Percentiles rank a stretch among this genome's conserved stretches.
Evolutionary conservation across 2,329 filamentous ascomycete genomes (phyloP).

Genomic region (Cucurbitaria berberidis): DNA sequence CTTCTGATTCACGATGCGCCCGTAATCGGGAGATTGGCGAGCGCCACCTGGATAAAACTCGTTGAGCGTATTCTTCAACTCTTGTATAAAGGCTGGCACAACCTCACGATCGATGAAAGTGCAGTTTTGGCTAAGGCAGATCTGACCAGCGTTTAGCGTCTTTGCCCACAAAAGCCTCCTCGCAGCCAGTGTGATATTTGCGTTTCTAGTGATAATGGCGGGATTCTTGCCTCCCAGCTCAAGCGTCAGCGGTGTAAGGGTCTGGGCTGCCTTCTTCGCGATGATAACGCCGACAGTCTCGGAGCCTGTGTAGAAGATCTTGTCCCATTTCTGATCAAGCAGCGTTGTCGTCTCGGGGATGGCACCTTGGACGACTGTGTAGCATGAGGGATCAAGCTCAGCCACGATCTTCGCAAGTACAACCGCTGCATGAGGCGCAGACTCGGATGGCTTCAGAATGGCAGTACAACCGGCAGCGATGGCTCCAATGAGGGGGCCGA

Average conservation of each 20-base stretch:
- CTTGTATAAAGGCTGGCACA: constrained; percentile 72
- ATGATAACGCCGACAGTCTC: constrained; percentile 70
- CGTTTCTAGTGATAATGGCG: constrained; percentile 85
- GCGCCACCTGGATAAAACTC: constrained; percentile 86
- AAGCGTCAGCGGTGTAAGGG: constrained; percentile 78
- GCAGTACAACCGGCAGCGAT: constrained; percentile 92
- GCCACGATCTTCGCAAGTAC: constrained; percentile 80
- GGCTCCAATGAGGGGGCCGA: constrained; percentile 83
- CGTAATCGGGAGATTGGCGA: constrained; percentile 77
- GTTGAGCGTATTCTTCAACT: constrained; percentile 72
- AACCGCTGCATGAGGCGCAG: constrained; percentile 75
- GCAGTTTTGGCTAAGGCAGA: constrained; percentile 94
- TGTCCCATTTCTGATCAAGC: constrained; percentile 91
- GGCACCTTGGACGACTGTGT: constrained; percentile 78
- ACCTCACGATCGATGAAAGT: constrained; percentile 80
- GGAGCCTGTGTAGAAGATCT: constrained; percentile 95
- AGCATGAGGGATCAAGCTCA: constrained; percentile 78
- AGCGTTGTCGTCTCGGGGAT: constrained; percentile 81
- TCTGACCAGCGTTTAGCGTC: constrained; percentile 82
- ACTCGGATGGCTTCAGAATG: constrained; percentile 89
- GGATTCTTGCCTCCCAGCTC: constrained; percentile 94
- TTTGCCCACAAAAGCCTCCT: constrained; percentile 89
- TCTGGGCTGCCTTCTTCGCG: constrained; percentile 60
- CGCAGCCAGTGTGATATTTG: constrained; percentile 80
- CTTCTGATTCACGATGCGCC: constrained; percentile 77